phyloP scores from a whole-genome alignment of 108 stramenopile species.

The Pseudonitzschia multiseries region DNA sequence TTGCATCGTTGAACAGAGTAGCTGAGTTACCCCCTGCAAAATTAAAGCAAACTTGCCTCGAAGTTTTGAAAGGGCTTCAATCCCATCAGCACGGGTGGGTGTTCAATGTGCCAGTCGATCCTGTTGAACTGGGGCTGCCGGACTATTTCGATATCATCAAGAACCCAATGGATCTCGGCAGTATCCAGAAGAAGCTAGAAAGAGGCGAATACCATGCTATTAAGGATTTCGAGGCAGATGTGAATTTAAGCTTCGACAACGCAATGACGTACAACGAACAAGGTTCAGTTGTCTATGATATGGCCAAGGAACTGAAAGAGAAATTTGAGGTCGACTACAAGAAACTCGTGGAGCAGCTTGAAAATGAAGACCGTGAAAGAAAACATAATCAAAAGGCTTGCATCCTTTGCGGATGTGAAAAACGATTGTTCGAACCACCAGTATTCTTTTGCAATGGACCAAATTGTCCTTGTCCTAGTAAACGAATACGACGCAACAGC shows the following conservation, averaged over 20 bases:
- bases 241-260: conserved; percentile 93
- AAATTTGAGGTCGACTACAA: conserved; percentile 78
- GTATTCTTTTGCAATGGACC: conserved; percentile 96
- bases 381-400: conserved; percentile 89
- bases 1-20: conserved; percentile 79
- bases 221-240: conserved; percentile 85
- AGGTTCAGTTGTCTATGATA: conserved; percentile 90
- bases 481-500: conserved; percentile 91
- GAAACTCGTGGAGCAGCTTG: conserved; percentile 76
- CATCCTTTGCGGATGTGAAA: conserved; percentile 88
- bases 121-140: conserved; percentile 84
- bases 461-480: conserved; percentile 89
- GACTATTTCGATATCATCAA: conserved; percentile 94
- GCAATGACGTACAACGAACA: conserved; percentile 94
- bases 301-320: conserved; percentile 85
- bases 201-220: conserved; percentile 77
- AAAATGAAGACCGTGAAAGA: conserved; percentile 75
- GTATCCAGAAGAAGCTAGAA: conserved; percentile 84
- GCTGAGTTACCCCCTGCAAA: conserved; percentile 67
- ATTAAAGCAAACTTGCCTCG: conserved; percentile 74
- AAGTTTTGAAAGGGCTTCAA: conserved; percentile 84
- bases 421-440: conserved; percentile 94
- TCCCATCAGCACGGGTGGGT: conserved; percentile 89
- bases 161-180: conserved; percentile 97
- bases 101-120: conserved; percentile 94